Evolutionary conservation across 2,329 filamentous ascomycete species (phyloP).

Genomic region (Pseudogymnoascus sp.): DNA sequence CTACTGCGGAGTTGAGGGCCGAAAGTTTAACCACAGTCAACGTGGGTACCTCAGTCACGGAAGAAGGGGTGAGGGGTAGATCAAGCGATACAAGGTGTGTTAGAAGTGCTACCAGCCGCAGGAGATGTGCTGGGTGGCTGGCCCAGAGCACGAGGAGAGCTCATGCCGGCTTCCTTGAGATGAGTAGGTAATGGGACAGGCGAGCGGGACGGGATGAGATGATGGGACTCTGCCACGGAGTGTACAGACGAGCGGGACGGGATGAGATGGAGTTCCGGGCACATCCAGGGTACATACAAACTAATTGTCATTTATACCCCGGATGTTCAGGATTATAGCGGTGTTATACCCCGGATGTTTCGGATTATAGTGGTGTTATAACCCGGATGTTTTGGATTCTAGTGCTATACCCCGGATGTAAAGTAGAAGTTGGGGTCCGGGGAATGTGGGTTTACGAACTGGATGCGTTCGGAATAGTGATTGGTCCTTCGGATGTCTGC

Average conservation of each 20-base stretch:
- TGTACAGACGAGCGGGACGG: background rate
- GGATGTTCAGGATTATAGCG: background rate
- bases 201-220: no score
- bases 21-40: conserved; percentile 6
- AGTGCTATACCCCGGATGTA: background rate
- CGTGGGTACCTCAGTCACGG: background rate
- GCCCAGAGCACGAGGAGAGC: background rate
- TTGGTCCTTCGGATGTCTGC: background rate
- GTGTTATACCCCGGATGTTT: background rate
- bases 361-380: background rate
- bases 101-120: conserved; percentile 3
- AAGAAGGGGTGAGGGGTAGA: background rate
- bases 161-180: background rate
- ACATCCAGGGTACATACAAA: background rate
- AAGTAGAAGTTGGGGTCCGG: background rate
- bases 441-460: no score
- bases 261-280: no score
- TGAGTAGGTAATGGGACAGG: background rate
- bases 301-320: background rate
- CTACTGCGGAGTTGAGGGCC: background rate
- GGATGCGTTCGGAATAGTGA: background rate
- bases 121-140: background rate
- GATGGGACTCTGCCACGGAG: background rate
- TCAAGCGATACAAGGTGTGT: background rate
- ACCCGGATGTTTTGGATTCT: no score